Evolutionary conservation across 2,329 filamentous ascomycete genomes (phyloP).

Genomic region (Xylariales sp.): DNA sequence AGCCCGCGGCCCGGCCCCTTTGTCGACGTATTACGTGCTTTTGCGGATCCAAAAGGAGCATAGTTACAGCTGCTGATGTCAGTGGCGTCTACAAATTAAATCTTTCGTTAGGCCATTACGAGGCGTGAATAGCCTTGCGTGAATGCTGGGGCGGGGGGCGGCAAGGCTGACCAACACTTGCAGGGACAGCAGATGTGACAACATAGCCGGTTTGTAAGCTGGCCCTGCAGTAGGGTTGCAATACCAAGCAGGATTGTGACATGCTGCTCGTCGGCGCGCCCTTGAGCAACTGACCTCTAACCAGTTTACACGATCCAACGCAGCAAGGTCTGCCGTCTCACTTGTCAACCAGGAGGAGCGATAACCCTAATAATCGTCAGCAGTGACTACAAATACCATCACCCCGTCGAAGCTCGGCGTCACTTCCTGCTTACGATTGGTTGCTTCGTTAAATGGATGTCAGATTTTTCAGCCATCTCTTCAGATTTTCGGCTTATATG

Average conservation of each 20-base stretch:
- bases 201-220: constrained; percentile 29
- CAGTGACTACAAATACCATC: constrained; percentile 27
- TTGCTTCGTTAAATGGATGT: constrained; percentile 23
- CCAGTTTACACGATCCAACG: constrained; percentile 12
- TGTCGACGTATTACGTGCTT: constrained; percentile 28
- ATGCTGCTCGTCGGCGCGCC: constrained; percentile 16
- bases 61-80: constrained; percentile 32
- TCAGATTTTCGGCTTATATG: constrained; percentile 20
- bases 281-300: constrained; percentile 8
- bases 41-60: constrained; percentile 21
- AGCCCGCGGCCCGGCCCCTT: constrained; percentile 39
- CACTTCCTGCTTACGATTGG: constrained; percentile 27
- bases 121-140: constrained; percentile 35
- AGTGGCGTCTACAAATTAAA: constrained; percentile 28
- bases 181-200: constrained; percentile 32
- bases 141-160: not conserved
- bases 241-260: constrained; percentile 17
- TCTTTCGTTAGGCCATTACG: constrained; percentile 11
- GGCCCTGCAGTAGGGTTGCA: constrained; percentile 31
- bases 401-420: constrained; percentile 21
- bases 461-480: constrained; percentile 28
- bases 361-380: constrained; percentile 28
- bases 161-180: constrained; percentile 37
- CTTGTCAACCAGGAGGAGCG: constrained; percentile 17
- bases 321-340: constrained; percentile 27